Conservation (phyloP, 495 filamentous ascomycete genomes). For the Friedmanniomyces endolithicus region DNA sequence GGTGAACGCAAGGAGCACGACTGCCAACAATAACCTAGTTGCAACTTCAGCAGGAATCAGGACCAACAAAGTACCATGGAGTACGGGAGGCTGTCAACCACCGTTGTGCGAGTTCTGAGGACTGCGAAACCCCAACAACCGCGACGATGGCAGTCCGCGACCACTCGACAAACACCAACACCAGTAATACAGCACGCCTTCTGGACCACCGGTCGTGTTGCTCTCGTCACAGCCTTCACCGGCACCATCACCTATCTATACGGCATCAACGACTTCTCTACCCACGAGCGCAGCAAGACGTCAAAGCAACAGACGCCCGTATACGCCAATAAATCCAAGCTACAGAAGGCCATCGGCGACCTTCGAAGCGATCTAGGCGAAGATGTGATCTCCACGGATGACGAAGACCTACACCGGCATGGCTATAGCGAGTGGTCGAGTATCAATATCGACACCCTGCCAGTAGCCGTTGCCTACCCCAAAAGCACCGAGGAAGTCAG, state of each 20-base stretch:
- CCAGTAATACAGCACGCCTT: slow-evolving; percentile 12
- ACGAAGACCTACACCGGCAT: slow-evolving; percentile 67
- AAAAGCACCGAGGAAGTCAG: slow-evolving; percentile 58
- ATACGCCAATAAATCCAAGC: slow-evolving; percentile 25
- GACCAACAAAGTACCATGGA: slow-evolving; percentile 2
- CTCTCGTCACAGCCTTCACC: slow-evolving; percentile 28
- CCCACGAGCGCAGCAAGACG: neutral
- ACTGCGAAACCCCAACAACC: neutral
- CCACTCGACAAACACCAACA: neutral
- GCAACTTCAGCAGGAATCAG: neutral
- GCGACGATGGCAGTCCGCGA: slow-evolving; percentile 11
- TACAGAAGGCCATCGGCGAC: slow-evolving; percentile 33
- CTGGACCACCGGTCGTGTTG: slow-evolving; percentile 29
- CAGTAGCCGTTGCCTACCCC: slow-evolving; percentile 47
- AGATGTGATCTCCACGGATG: slow-evolving; percentile 68
- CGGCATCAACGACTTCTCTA: slow-evolving; percentile 21
- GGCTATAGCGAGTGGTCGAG: slow-evolving; percentile 88
- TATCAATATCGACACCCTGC: slow-evolving; percentile 50
- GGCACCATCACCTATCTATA: slow-evolving; percentile 26
- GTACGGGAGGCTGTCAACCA: neutral
- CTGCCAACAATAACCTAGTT: too few relatives aligned
- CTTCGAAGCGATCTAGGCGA: slow-evolving; percentile 35
- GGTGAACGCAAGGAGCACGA: too few relatives aligned
- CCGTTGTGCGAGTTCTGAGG: neutral
- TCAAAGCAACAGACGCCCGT: slow-evolving; percentile 2